phyloP scores from a whole-genome alignment of 1,284 basidiomycete species.

The Trametes sp. region DNA sequence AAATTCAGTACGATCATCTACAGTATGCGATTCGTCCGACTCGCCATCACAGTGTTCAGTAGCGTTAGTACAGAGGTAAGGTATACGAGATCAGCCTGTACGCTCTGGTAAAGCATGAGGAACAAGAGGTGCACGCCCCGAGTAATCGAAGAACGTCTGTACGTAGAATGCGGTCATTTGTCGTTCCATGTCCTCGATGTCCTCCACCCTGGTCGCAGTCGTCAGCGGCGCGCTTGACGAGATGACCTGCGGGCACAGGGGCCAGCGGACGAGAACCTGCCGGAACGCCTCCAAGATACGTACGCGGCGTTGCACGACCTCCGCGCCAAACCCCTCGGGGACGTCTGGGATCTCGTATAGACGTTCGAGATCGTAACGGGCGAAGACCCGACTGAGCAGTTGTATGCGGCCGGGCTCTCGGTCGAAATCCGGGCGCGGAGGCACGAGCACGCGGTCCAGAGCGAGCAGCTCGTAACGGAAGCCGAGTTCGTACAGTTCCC shows the following conservation, averaged over 20 bases:
- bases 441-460: neutral
- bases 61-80: too few species aligned
- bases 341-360: neutral
- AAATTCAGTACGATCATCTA: too few species aligned
- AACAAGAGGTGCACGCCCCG: conserved; percentile 14
- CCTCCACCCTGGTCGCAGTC: too few species aligned
- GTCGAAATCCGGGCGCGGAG: conserved; percentile 2
- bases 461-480: conserved; percentile 23
- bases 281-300: conserved; percentile 10
- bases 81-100: too few species aligned
- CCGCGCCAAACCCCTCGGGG: neutral
- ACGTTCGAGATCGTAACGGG: neutral
- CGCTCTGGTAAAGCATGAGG: neutral
- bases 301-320: neutral
- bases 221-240: too few species aligned
- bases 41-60: too few species aligned
- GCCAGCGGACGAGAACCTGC: neutral
- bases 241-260: too few species aligned
- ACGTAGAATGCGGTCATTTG: conserved; percentile 4
- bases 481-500: conserved; percentile 24
- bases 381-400: neutral
- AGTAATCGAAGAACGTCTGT: conserved; percentile 3
- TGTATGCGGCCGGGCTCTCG: too few species aligned
- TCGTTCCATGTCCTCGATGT: neutral
- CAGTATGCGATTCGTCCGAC: too few species aligned